Percentiles rank a stretch among this genome's conserved stretches.
Conservation (phyloP, 805 yeast genomes). For the Kluyveromyces siamensis region DNA sequence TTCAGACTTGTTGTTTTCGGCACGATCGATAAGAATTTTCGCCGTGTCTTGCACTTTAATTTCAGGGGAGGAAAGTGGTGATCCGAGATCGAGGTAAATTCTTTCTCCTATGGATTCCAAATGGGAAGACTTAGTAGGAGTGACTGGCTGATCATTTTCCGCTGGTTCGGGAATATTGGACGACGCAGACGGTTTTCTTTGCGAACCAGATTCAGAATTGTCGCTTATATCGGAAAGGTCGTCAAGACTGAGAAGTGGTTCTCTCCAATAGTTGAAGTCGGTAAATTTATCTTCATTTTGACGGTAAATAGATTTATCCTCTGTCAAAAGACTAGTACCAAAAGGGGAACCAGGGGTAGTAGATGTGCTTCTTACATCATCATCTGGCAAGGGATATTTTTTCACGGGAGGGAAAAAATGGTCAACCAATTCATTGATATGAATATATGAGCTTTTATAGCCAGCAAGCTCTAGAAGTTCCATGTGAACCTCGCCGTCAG, state of each 20-base stretch:
- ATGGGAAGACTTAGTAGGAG: constrained; percentile 1
- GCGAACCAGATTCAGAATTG: constrained; percentile 11
- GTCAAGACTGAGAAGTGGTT: constrained; percentile 56
- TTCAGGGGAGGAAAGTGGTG: constrained; percentile 27
- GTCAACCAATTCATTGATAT: constrained; percentile 89
- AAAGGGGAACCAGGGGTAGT: constrained; percentile 27
- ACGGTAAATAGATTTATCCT: constrained; percentile 30
- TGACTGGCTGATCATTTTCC: constrained; percentile 3
- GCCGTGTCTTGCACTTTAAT: constrained; percentile 3
- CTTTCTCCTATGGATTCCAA: constrained; percentile 21
- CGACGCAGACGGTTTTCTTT: neutral
- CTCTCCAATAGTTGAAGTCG: constrained; percentile 90
- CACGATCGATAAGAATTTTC: neutral
- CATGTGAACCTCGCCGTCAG: constrained; percentile 96
- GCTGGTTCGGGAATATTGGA: neutral
- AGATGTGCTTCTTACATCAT: constrained; percentile 26
- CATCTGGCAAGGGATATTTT: constrained; percentile 14
- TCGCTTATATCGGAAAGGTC: constrained; percentile 48
- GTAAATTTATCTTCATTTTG: constrained; percentile 43
- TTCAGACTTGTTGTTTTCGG: neutral
- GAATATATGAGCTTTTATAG: constrained; percentile 75
- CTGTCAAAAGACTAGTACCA: constrained; percentile 26
- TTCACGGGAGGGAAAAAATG: constrained; percentile 90
- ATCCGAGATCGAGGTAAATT: constrained; percentile 27
- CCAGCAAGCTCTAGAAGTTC: constrained; percentile 92